Conservation (phyloP, 257 asterid genomes). For the Solanum sparsipilum region DNA sequence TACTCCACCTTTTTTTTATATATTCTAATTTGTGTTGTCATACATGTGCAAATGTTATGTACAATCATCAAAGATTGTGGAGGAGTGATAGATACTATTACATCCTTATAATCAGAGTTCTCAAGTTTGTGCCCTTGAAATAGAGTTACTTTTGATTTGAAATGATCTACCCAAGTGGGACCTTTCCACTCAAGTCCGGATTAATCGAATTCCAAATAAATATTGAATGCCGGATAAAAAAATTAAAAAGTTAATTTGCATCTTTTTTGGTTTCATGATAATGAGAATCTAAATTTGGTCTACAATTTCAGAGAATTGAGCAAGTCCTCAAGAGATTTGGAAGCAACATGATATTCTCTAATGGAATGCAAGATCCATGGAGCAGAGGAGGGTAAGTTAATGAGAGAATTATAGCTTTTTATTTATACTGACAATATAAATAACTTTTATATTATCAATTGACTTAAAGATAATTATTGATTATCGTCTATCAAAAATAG, state of each 20-base stretch:
- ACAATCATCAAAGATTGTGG: background rate
- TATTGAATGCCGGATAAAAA: background rate
- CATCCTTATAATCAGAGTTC: background rate
- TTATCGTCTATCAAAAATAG: background rate
- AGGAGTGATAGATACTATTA: background rate
- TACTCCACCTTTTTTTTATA: background rate
- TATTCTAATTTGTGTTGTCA: background rate
- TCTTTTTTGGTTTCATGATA: background rate
- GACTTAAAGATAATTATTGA: background rate
- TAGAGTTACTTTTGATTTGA: background rate
- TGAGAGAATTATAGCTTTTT: background rate
- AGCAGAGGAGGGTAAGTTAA: conserved; percentile 67
- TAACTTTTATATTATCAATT: background rate
- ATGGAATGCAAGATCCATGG: conserved; percentile 81
- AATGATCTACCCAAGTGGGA: background rate
- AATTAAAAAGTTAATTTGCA: no score
- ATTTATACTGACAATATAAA: background rate
- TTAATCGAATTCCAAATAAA: background rate
- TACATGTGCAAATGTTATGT: background rate
- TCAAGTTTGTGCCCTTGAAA: rapidly evolving
- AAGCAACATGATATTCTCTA: conserved; percentile 70
- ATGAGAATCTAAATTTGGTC: background rate
- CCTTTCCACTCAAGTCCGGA: background rate
- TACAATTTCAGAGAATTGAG: conserved; percentile 30
- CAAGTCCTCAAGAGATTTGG: conserved; percentile 57